A percentile compares a stretch with the other conserved stretches of the same genome.
phyloP scores from a whole-genome alignment of 2,329 filamentous ascomycete genomes.

The Raffaelea ambrosiae region DNA sequence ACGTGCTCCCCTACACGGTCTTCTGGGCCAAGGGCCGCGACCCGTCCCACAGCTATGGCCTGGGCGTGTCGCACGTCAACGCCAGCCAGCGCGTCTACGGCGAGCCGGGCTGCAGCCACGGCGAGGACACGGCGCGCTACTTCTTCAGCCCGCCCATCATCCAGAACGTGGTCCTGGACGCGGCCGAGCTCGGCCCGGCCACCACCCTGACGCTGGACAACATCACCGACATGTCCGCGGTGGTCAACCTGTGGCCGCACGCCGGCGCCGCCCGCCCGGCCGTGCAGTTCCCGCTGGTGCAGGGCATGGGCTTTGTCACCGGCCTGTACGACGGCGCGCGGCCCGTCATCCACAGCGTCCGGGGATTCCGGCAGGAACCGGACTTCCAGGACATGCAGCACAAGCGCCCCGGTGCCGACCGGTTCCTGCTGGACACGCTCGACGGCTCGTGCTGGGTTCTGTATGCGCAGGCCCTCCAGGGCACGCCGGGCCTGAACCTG shows the following conservation, averaged over 20 bases:
- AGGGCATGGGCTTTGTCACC: slow-evolving; percentile 85
- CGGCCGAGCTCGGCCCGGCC: slow-evolving; percentile 56
- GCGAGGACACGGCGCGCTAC: slow-evolving; percentile 52
- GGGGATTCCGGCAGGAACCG: slow-evolving; percentile 38
- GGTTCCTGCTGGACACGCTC: slow-evolving; percentile 66
- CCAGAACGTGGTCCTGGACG: slow-evolving; percentile 73
- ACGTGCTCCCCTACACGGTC: slow-evolving; percentile 67
- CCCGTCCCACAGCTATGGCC: slow-evolving; percentile 60
- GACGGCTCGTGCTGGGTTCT: slow-evolving; percentile 72
- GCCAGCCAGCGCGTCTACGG: slow-evolving; percentile 60
- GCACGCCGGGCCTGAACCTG: slow-evolving; percentile 53
- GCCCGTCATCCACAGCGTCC: slow-evolving; percentile 64
- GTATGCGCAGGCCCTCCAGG: slow-evolving; percentile 58
- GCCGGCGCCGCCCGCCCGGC: slow-evolving; percentile 36
- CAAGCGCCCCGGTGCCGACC: slow-evolving; percentile 54
- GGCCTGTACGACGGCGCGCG: slow-evolving; percentile 62
- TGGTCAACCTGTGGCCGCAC: slow-evolving; percentile 55
- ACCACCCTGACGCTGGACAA: slow-evolving; percentile 49
- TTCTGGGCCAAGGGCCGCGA: slow-evolving; percentile 59
- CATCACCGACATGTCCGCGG: slow-evolving; percentile 50
- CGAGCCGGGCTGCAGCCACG: slow-evolving; percentile 28
- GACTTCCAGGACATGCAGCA: slow-evolving; percentile 4
- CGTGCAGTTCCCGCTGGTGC: slow-evolving; percentile 73
- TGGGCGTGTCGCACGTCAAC: slow-evolving; percentile 69
- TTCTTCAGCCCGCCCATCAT: slow-evolving; percentile 78